phyloP scores from a whole-genome alignment of 495 filamentous ascomycete species.

The Geoglossum glabrum region DNA sequence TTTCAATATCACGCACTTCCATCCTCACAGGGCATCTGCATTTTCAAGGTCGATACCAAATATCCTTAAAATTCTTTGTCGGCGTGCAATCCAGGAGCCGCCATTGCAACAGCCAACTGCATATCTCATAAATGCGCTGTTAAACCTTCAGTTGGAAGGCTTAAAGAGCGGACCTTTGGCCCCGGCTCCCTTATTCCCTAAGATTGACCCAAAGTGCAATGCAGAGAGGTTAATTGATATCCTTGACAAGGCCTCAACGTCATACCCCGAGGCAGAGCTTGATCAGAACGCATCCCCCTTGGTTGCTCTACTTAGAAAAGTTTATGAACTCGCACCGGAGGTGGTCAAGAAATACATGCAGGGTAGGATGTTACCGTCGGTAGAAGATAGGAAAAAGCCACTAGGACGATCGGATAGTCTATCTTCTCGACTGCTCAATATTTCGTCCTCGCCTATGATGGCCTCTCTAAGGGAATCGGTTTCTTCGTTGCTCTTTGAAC shows the following conservation, averaged over 20 bases:
- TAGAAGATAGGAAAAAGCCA: constrained; percentile 52
- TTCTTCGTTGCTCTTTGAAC: constrained; percentile 63
- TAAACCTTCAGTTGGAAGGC: constrained; percentile 51
- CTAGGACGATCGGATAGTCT: constrained; percentile 59
- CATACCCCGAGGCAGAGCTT: constrained; percentile 42
- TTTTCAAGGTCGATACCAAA: constrained; percentile 50
- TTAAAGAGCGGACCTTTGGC: constrained; percentile 24
- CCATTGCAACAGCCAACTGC: constrained; percentile 39
- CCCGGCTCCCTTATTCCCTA: constrained; percentile 41
- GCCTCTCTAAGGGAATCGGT: constrained; percentile 56
- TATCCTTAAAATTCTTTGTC: constrained; percentile 50
- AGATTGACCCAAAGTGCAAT: constrained; percentile 35
- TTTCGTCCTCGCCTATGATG: constrained; percentile 52
- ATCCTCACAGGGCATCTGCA: constrained; percentile 30
- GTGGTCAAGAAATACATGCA: constrained; percentile 41
- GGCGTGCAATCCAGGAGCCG: constrained; percentile 30
- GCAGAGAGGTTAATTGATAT: constrained; percentile 53
- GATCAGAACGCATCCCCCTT: constrained; percentile 51
- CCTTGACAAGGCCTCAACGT: constrained; percentile 40
- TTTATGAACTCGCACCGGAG: constrained; percentile 55
- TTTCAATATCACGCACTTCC: constrained; percentile 68
- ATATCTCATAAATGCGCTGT: constrained; percentile 55
- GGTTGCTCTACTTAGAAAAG: constrained; percentile 43
- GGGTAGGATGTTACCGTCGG: constrained; percentile 51
- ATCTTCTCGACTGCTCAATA: constrained; percentile 53